Percentiles rank a stretch among this genome's conserved stretches.
These are phyloP conservation scores for Ballota nigra DNA, from an alignment of 257 asterid genomes.

Conservation along the genomic window DNA sequence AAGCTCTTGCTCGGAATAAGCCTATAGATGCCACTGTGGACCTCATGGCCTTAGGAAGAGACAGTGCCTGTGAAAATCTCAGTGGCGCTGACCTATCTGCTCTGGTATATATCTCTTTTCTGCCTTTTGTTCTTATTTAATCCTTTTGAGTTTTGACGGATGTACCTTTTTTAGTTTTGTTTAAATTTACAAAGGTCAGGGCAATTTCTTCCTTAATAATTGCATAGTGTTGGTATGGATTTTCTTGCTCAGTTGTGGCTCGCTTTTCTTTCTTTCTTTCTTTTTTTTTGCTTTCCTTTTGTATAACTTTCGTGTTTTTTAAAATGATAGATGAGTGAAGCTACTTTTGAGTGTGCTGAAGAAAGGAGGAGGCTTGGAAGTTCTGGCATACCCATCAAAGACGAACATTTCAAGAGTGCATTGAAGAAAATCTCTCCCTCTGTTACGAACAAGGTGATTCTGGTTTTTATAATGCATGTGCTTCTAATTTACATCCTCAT, in stretches of 20 bases:
- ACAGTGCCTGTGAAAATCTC: conserved; percentile 51
- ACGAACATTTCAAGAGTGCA: conserved; percentile 58
- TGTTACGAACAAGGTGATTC: conserved; percentile 54
- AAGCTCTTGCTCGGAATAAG: conserved; percentile 62
- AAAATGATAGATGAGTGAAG: conserved; percentile 54
- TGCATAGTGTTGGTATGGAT: not conserved
- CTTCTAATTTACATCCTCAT: not conserved
- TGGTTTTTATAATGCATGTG: not conserved
- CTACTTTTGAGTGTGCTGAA: conserved; percentile 55
- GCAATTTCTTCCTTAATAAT: not conserved
- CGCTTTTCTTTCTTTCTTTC: too few relatives aligned
- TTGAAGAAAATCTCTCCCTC: conserved; percentile 60
- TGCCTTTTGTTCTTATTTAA: not conserved
- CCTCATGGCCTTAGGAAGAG: conserved; percentile 66
- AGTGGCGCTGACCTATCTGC: conserved; percentile 87
- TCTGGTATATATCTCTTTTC: conserved; percentile 43
- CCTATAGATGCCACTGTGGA: conserved; percentile 59
- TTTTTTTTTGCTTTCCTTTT: not conserved
- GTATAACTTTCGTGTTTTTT: not conserved
- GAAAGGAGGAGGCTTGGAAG: conserved; percentile 33
- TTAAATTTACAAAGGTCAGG: not conserved
- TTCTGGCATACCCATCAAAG: conserved; percentile 40
- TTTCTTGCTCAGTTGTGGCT: not conserved
- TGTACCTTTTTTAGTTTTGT: not conserved
- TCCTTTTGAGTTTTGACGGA: not conserved